These are phyloP conservation scores for Serpula lacrymans DNA, from an alignment of 768 basidiomycete genomes.

Conservation along the genomic window DNA sequence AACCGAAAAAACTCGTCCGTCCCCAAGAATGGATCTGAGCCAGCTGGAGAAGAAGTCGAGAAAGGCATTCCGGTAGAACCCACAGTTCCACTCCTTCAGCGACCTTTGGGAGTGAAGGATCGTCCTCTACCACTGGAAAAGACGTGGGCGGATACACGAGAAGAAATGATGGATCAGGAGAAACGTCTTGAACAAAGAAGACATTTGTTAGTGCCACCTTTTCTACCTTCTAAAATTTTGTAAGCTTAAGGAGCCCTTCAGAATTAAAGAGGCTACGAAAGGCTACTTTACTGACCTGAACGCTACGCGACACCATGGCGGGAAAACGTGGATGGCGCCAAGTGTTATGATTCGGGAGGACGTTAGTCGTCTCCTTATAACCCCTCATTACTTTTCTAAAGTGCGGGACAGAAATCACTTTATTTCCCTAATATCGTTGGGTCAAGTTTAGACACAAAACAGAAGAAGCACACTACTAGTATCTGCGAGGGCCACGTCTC, in stretches of 20 bases:
- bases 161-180: slow-evolving; percentile 71
- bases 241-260: slow-evolving; percentile 17
- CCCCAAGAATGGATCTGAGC: neutral
- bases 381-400: slow-evolving; percentile 1
- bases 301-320: slow-evolving; percentile 76
- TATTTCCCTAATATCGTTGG: slow-evolving; percentile 90
- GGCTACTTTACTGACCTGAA: slow-evolving; percentile 90
- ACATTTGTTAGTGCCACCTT: slow-evolving; percentile 41
- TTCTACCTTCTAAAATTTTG: neutral
- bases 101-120: slow-evolving; percentile 76
- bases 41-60: neutral
- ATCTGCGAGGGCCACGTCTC: slow-evolving; percentile 76
- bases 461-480: slow-evolving; percentile 69
- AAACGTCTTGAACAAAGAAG: slow-evolving; percentile 65
- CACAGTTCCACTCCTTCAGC: slow-evolving; percentile 40
- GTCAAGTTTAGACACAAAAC: slow-evolving; percentile 53
- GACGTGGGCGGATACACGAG: slow-evolving; percentile 58
- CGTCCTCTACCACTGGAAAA: slow-evolving; percentile 58
- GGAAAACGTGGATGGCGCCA: slow-evolving; percentile 94
- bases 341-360: slow-evolving; percentile 86
- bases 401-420: slow-evolving; percentile 66
- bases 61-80: slow-evolving; percentile 3
- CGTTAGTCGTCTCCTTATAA: slow-evolving; percentile 45
- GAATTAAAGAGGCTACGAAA: slow-evolving; percentile 62
- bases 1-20: slow-evolving; percentile 1